These are phyloP conservation scores for Golubevia sp. DNA, from an alignment of 1,284 basidiomycete species.

Conservation along the genomic window DNA sequence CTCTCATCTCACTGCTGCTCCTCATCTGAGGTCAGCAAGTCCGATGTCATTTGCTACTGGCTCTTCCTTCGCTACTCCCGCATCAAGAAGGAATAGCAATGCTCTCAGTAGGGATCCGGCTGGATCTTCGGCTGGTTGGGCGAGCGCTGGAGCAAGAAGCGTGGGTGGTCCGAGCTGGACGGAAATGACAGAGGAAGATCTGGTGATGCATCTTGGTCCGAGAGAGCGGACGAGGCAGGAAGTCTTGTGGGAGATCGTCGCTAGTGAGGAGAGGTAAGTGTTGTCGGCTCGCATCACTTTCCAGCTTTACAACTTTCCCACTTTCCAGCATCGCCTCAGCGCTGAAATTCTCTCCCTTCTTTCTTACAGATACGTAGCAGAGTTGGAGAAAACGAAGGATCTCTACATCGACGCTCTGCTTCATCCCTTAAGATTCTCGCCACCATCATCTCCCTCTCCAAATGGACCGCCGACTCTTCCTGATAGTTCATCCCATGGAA, in stretches of 20 bases:
- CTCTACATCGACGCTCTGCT: slow-evolving; percentile 43
- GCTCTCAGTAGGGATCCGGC: slow-evolving; percentile 2
- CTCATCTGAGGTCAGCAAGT: no score
- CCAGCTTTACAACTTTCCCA: no score
- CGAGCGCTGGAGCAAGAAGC: slow-evolving; percentile 7
- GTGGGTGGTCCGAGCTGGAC: slow-evolving; percentile 44
- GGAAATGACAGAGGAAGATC: slow-evolving; percentile 50
- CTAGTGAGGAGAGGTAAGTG: slow-evolving; percentile 37
- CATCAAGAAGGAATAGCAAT: not conserved
- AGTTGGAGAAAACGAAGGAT: slow-evolving; percentile 40
- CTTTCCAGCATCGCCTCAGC: no score
- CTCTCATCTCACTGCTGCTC: no score
- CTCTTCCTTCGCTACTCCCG: not conserved
- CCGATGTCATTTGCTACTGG: no score
- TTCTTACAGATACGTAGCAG: slow-evolving; percentile 24
- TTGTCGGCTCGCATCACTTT: no score
- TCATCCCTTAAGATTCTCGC: slow-evolving; percentile 23
- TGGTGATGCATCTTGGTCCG: slow-evolving; percentile 39
- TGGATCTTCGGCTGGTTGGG: slow-evolving; percentile 20
- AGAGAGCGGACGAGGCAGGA: slow-evolving; percentile 46
- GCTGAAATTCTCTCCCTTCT: no score
- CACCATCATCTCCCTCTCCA: slow-evolving; percentile 3
- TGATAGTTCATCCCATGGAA: not conserved
- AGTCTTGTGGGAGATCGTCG: slow-evolving; percentile 52
- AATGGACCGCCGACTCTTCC: not conserved